Percentiles rank a stretch among this genome's conserved stretches.
Conservation (phyloP, 495 filamentous ascomycete genomes). For the Pyrenula aspistea region DNA sequence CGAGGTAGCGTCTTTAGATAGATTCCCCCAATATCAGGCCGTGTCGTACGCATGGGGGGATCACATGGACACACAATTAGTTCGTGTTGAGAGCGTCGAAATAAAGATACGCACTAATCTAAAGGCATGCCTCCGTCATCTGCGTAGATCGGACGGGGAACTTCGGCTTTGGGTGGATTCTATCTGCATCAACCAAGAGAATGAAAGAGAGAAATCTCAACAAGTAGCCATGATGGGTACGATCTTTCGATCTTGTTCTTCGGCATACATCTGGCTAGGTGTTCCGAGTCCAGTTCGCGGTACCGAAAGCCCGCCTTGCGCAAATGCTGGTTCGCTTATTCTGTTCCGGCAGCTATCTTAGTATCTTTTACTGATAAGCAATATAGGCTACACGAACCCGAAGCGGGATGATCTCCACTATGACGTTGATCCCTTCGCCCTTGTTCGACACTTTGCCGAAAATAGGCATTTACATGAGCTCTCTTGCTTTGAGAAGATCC, state of each 20-base stretch:
- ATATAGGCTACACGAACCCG: no score
- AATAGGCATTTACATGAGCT: not conserved
- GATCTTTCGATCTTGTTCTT: conserved; percentile 6
- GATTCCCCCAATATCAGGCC: conserved; percentile 15
- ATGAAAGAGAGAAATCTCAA: conserved; percentile 6
- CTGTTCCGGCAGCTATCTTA: no score
- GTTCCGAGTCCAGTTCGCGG: conserved; percentile 4
- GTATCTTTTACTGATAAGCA: no score
- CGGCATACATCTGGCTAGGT: conserved; percentile 10
- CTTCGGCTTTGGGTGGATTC: conserved; percentile 11
- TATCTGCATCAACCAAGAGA: conserved; percentile 13
- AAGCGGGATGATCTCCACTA: no score
- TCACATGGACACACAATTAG: not conserved
- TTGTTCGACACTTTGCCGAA: not conserved
- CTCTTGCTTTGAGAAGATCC: not conserved
- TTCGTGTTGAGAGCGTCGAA: not conserved
- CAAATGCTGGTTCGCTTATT: no score
- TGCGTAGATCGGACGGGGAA: not conserved
- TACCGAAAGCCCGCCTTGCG: conserved; percentile 4
- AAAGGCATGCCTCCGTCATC: conserved; percentile 6
- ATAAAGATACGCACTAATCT: conserved; percentile 7
- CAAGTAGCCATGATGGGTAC: conserved; percentile 12
- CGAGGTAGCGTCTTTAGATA: not conserved
- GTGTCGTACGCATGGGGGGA: conserved; percentile 28
- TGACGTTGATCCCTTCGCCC: not conserved